These are phyloP conservation scores for Leccinum arenicola DNA, from an alignment of 768 basidiomycete genomes.

Conservation along the genomic window DNA sequence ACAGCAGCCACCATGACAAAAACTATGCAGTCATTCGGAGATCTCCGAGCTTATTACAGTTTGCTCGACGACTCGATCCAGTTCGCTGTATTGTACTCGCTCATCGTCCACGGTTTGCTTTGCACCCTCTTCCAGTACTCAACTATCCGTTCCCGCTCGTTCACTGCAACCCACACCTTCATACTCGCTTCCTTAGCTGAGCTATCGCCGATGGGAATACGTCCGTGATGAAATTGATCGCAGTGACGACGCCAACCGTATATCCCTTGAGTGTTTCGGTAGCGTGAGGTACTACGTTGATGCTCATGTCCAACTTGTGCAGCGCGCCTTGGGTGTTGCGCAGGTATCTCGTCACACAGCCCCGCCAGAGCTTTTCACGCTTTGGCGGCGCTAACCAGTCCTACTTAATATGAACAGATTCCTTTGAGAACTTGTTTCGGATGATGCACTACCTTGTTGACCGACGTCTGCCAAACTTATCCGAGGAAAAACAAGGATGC, in stretches of 20 bases:
- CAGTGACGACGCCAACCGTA: constrained; percentile 15
- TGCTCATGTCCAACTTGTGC: constrained; percentile 7
- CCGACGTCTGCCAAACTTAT: constrained; percentile 2
- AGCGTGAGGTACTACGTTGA: constrained; percentile 12
- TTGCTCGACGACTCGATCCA: constrained; percentile 18
- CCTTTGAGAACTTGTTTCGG: background rate
- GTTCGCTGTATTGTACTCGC: constrained; percentile 14
- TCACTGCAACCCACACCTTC: constrained; percentile 21
- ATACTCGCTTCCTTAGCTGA: constrained; percentile 11
- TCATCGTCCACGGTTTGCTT: constrained; percentile 14
- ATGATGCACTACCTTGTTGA: constrained; percentile 11
- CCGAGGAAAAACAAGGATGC: constrained; percentile 25
- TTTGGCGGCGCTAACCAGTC: constrained; percentile 22
- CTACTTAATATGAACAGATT: constrained; percentile 7
- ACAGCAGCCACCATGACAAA: constrained; percentile 48
- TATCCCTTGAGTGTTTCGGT: constrained; percentile 15
- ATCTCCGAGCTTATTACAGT: constrained; percentile 22
- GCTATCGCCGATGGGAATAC: constrained; percentile 17
- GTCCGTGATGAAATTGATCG: constrained; percentile 22
- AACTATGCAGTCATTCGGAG: constrained; percentile 47
- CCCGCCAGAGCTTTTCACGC: constrained; percentile 22
- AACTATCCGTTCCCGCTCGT: constrained; percentile 9
- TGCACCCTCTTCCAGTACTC: constrained; percentile 16
- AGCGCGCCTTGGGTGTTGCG: constrained; percentile 23
- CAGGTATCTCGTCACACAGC: constrained; percentile 17